Conservation (phyloP, 768 basidiomycete genomes). For the Gautieria morchelliformis region DNA sequence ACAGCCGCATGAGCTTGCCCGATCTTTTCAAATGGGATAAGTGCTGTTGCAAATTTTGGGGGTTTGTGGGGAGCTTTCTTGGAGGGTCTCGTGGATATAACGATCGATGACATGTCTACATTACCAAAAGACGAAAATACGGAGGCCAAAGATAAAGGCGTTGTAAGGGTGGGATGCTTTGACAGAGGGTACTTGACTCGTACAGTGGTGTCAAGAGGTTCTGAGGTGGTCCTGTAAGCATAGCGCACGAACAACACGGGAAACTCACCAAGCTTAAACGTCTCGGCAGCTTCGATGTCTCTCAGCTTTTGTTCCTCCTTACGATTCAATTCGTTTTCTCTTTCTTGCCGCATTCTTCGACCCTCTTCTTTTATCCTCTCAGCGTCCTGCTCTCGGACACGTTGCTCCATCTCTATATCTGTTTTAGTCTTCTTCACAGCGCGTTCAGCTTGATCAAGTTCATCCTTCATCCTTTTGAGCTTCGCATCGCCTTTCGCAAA, state of each 20-base stretch:
- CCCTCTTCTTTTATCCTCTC: constrained; percentile 73
- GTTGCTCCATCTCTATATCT: constrained; percentile 48
- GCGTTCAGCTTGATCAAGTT: constrained; percentile 69
- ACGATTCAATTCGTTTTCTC: constrained; percentile 40
- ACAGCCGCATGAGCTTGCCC: constrained; percentile 71
- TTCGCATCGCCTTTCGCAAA: constrained; percentile 63
- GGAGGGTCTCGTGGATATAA: constrained; percentile 54
- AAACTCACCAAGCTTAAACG: constrained; percentile 43
- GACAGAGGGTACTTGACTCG: constrained; percentile 60
- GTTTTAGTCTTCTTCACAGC: constrained; percentile 63
- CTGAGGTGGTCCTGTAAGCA: constrained; percentile 22
- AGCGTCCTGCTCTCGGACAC: constrained; percentile 45
- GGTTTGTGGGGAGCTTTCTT: constrained; percentile 46
- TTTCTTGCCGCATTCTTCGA: constrained; percentile 54
- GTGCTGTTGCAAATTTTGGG: constrained; percentile 60
- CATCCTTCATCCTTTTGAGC: constrained; percentile 63
- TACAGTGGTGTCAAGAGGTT: constrained; percentile 64
- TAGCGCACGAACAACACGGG: neutral
- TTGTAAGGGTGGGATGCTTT: constrained; percentile 47
- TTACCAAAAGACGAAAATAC: constrained; percentile 55
- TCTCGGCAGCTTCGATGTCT: constrained; percentile 21
- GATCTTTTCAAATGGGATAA: constrained; percentile 69
- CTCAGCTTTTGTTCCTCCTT: constrained; percentile 26
- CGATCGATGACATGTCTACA: constrained; percentile 54
- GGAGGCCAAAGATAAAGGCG: constrained; percentile 34